Evolutionary conservation across 371 early-diverging fungal species (phyloP).

Genomic region (Parasitella parasitica): DNA sequence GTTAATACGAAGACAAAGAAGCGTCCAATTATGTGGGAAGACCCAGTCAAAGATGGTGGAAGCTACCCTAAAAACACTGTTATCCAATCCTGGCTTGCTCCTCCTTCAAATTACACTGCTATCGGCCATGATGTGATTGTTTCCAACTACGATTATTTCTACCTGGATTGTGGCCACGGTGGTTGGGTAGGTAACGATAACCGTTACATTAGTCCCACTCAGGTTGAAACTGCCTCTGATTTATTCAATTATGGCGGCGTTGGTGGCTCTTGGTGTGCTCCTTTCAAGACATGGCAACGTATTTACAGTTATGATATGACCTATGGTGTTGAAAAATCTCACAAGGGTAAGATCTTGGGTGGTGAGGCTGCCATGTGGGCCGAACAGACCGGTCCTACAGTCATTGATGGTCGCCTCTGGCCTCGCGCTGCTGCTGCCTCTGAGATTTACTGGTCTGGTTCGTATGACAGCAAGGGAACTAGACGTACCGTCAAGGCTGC

Average conservation of each 20-base stretch:
- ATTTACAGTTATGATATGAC: constrained; percentile 73
- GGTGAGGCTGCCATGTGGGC: constrained; percentile 69
- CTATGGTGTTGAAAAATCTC: constrained; percentile 50
- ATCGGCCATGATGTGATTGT: constrained; percentile 59
- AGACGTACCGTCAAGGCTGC: constrained; percentile 32
- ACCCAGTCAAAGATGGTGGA: constrained; percentile 31
- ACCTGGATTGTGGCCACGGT: constrained; percentile 73
- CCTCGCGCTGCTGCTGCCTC: constrained; percentile 73
- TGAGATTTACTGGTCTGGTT: constrained; percentile 78
- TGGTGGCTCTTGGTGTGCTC: constrained; percentile 75
- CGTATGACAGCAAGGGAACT: constrained; percentile 51
- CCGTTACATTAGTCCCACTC: constrained; percentile 41
- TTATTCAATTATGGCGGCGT: constrained; percentile 43
- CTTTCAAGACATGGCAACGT: constrained; percentile 70
- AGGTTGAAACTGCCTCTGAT: constrained; percentile 30
- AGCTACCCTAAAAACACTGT: constrained; percentile 40
- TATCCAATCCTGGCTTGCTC: constrained; percentile 60
- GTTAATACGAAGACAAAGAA: constrained; percentile 30
- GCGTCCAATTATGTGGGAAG: constrained; percentile 52
- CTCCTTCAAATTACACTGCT: constrained; percentile 44
- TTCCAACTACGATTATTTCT: constrained; percentile 62
- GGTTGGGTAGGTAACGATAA: constrained; percentile 50
- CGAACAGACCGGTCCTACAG: constrained; percentile 66
- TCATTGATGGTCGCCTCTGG: constrained; percentile 68
- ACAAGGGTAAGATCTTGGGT: constrained; percentile 46